A percentile compares a stretch with the other conserved stretches of the same genome.
Evolutionary conservation across 2,329 filamentous ascomycete species (phyloP).

Genomic region (Penicillium sp.): DNA sequence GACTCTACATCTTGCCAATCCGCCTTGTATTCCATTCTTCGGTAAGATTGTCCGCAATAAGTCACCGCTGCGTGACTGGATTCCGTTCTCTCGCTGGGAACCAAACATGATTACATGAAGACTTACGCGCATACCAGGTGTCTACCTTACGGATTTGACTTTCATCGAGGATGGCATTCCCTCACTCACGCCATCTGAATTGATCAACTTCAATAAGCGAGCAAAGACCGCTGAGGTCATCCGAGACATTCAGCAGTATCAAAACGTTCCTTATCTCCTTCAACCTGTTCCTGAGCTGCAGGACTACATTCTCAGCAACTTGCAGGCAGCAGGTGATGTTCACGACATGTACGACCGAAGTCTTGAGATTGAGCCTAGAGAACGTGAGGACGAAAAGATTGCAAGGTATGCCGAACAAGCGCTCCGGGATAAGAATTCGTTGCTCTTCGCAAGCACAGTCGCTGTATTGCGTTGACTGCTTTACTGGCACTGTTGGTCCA

Average conservation of each 20-base stretch:
- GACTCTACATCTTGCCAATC: constrained; percentile 83
- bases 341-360: constrained; percentile 99
- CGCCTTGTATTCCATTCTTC: constrained; percentile 96
- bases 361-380: constrained; percentile 83
- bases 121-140: constrained; percentile 51
- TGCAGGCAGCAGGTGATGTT: constrained; percentile 90
- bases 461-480: constrained; percentile 27
- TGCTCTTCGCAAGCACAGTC: constrained; percentile 30
- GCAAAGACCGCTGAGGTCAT: constrained; percentile 98
- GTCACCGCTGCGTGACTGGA: too few relatives aligned
- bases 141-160: constrained; percentile 93
- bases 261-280: constrained; percentile 92
- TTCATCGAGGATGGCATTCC: constrained; percentile 99
- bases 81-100: too few relatives aligned
- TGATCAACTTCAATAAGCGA: constrained; percentile 98
- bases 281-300: constrained; percentile 87
- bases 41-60: constrained; percentile 50
- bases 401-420: constrained; percentile 65
- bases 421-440: constrained; percentile 30
- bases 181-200: constrained; percentile 87
- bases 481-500: background rate
- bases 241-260: constrained; percentile 96
- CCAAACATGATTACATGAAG: constrained; percentile 3
- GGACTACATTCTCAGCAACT: constrained; percentile 93
- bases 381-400: constrained; percentile 98